phyloP scores from a whole-genome alignment of 1,284 basidiomycete species.

The Rhodotorula sp. region DNA sequence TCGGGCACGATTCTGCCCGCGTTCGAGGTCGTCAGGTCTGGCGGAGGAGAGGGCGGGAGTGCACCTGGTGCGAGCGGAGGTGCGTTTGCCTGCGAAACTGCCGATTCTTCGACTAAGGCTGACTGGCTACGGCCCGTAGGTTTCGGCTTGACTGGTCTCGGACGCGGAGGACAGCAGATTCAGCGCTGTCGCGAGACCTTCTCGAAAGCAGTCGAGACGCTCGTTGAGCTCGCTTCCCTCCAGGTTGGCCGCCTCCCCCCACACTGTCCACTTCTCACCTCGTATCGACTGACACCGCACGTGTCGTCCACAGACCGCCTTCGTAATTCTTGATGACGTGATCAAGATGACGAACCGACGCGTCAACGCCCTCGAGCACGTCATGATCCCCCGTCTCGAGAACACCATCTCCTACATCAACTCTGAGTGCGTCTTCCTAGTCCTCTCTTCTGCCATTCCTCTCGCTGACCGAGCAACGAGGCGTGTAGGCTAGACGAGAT shows the following conservation, averaged over 20 bases:
- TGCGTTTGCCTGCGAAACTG: not conserved
- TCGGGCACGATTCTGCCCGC: conserved; percentile 95
- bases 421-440: conserved; percentile 53
- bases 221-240: conserved; percentile 94
- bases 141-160: conserved; percentile 96
- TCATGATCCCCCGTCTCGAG: conserved; percentile 91
- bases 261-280: not conserved
- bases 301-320: conserved; percentile 68
- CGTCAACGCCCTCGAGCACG: conserved; percentile 98
- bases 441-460: not conserved
- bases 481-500: conserved; percentile 74
- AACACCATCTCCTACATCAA: conserved; percentile 98
- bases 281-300: not conserved
- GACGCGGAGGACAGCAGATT: conserved; percentile 95
- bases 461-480: not conserved
- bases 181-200: conserved; percentile 91
- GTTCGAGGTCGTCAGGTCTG: conserved; percentile 77
- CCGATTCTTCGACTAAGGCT: not conserved
- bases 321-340: conserved; percentile 98
- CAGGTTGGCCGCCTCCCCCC: conserved; percentile 48
- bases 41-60: conserved; percentile 55
- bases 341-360: conserved; percentile 97
- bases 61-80: not conserved
- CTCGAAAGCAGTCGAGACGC: conserved; percentile 91
- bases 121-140: conserved; percentile 59